These are phyloP conservation scores for Tolypocladium tundrense DNA, from an alignment of 2,329 filamentous ascomycete genomes.

Conservation along the genomic window DNA sequence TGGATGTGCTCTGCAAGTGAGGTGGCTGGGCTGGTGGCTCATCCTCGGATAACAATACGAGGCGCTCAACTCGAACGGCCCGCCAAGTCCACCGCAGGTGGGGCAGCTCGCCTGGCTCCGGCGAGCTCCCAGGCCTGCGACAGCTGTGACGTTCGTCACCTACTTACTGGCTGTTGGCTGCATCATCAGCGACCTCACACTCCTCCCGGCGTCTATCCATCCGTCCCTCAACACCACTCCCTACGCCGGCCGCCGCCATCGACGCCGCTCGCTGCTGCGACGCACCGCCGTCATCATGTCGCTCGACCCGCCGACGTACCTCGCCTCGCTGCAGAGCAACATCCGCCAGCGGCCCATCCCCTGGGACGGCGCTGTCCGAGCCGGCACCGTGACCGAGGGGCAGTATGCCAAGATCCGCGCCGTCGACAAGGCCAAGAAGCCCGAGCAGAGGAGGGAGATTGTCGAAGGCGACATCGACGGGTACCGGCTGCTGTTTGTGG, in stretches of 20 bases:
- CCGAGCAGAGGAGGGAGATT: conserved; percentile 71
- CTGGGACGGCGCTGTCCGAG: conserved; percentile 92
- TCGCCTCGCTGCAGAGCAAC: conserved; percentile 82
- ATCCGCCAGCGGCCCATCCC: conserved; percentile 92
- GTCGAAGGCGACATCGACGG: conserved; percentile 71
- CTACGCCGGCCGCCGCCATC: not conserved
- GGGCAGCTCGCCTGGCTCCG: not conserved
- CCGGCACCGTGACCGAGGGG: conserved; percentile 85
- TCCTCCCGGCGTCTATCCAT: not conserved
- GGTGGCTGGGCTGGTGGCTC: not conserved
- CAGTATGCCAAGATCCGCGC: conserved; percentile 94
- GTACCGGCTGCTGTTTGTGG: conserved; percentile 73
- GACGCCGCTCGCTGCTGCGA: not conserved
- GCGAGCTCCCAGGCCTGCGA: not conserved
- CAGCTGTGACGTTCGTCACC: not conserved
- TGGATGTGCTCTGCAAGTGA: not conserved
- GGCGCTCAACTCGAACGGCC: not conserved
- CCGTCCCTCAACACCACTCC: not conserved
- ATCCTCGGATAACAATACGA: not conserved
- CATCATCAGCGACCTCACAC: not conserved
- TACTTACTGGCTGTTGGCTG: not conserved
- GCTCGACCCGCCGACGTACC: conserved; percentile 82
- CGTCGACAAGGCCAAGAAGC: conserved; percentile 86
- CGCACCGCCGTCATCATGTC: conserved; percentile 52
- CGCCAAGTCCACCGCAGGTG: not conserved